A percentile compares a stretch with the other conserved stretches of the same genome.
These are phyloP conservation scores for Plicaturopsis crispa DNA, from an alignment of 768 basidiomycete genomes.

Conservation along the genomic window DNA sequence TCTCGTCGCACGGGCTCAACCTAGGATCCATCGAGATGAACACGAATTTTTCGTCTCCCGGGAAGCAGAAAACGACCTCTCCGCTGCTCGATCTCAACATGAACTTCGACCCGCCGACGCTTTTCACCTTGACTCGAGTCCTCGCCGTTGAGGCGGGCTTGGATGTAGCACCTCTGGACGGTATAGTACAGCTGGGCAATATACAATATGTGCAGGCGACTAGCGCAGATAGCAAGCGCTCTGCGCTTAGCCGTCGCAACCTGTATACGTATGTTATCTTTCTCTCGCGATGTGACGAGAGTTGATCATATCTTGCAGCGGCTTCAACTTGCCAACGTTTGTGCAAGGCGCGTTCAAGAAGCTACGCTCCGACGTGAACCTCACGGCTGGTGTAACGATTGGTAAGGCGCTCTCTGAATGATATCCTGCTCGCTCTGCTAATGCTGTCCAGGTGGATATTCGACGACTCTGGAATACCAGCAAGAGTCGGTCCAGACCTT, in stretches of 20 bases:
- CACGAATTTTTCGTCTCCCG: conserved; percentile 42
- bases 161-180: conserved; percentile 53
- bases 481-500: conserved; percentile 47
- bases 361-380: conserved; percentile 51
- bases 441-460: conserved; percentile 45
- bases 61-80: conserved; percentile 48
- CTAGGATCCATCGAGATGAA: conserved; percentile 54
- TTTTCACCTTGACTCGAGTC: conserved; percentile 65
- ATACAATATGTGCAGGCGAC: conserved; percentile 40
- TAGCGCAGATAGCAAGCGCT: conserved; percentile 19
- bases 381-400: conserved; percentile 49
- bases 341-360: conserved; percentile 61
- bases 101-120: conserved; percentile 59
- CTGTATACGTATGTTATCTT: conserved; percentile 39
- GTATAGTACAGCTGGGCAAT: conserved; percentile 61
- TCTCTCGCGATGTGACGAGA: not conserved
- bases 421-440: not conserved
- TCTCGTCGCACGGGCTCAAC: conserved; percentile 51
- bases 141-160: conserved; percentile 60
- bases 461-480: conserved; percentile 53
- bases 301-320: conserved; percentile 24
- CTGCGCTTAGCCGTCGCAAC: conserved; percentile 31
- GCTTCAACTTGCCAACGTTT: conserved; percentile 56
- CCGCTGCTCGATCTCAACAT: conserved; percentile 53
- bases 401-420: conserved; percentile 24